Percentiles rank a stretch among this genome's conserved stretches.
Evolutionary conservation across 2,329 filamentous ascomycete species (phyloP).

Genomic region (Lasiodiplodia hormozganensis): DNA sequence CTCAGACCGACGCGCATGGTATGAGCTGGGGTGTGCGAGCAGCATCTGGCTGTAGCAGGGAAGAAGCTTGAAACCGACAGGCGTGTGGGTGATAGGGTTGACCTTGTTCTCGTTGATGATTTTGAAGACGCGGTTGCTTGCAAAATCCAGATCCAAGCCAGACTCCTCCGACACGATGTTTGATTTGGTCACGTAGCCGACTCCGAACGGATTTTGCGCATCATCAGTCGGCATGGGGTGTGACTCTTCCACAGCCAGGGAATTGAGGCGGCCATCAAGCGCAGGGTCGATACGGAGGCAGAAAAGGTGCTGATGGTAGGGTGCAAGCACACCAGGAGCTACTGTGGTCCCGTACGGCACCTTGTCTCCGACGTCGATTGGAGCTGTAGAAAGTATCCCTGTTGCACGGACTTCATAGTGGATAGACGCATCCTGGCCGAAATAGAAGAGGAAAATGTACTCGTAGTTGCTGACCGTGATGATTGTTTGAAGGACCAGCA

Average conservation of each 20-base stretch:
- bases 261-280: slow-evolving; percentile 47
- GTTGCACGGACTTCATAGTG: slow-evolving; percentile 53
- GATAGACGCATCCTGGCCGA: slow-evolving; percentile 50
- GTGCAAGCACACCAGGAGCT: slow-evolving; percentile 51
- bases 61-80: slow-evolving; percentile 59
- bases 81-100: slow-evolving; percentile 57
- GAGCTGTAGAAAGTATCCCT: slow-evolving; percentile 50
- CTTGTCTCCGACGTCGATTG: slow-evolving; percentile 44
- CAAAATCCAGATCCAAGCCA: slow-evolving; percentile 34
- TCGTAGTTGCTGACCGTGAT: slow-evolving; percentile 54
- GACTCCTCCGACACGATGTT: slow-evolving; percentile 31
- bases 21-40: slow-evolving; percentile 36
- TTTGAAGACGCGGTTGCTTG: slow-evolving; percentile 51
- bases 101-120: slow-evolving; percentile 56
- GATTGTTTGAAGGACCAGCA: slow-evolving; percentile 49
- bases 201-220: slow-evolving; percentile 19
- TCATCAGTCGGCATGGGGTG: slow-evolving; percentile 33
- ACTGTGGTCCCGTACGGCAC: slow-evolving; percentile 50
- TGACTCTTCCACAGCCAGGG: slow-evolving; percentile 40
- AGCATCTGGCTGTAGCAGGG: slow-evolving; percentile 42
- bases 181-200: slow-evolving; percentile 11
- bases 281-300: slow-evolving; percentile 53
- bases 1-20: slow-evolving; percentile 36
- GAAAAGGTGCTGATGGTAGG: slow-evolving; percentile 55
- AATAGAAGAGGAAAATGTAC: slow-evolving; percentile 54